A percentile compares a stretch with the other conserved stretches of the same genome.
phyloP scores from a whole-genome alignment of 2,329 filamentous ascomycete genomes.

The Thelonectria rubi region DNA sequence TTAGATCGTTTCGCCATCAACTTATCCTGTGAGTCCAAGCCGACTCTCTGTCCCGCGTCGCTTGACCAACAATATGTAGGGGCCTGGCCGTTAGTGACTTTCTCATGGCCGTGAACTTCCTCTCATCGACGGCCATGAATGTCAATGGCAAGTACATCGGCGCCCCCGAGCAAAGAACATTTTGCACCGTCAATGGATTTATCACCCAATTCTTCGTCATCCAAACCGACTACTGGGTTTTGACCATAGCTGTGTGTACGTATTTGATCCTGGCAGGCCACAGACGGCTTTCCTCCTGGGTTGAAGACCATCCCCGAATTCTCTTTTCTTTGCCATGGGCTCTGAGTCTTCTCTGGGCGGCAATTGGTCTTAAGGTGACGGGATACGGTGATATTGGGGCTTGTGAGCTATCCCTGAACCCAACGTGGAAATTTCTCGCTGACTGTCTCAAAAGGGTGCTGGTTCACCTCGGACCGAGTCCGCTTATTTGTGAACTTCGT shows the following conservation, averaged over 20 bases:
- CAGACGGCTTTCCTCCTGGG: constrained; percentile 3
- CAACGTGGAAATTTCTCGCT: background rate
- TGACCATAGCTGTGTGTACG: constrained; percentile 11
- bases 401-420: background rate
- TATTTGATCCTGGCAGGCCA: constrained; percentile 20
- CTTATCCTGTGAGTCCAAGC: constrained; percentile 20
- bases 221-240: constrained; percentile 23
- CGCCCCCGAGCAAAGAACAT: constrained; percentile 12
- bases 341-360: constrained; percentile 14
- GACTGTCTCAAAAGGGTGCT: constrained; percentile 14
- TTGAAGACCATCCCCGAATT: constrained; percentile 4
- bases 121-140: constrained; percentile 16
- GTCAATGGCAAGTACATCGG: constrained; percentile 7
- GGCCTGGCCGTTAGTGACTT: constrained; percentile 19
- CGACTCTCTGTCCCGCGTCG: no score
- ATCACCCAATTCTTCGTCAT: constrained; percentile 20
- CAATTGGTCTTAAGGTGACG: constrained; percentile 8
- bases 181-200: constrained; percentile 19
- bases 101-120: constrained; percentile 20
- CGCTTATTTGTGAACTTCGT: constrained; percentile 18
- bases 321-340: constrained; percentile 11
- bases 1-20: constrained; percentile 21
- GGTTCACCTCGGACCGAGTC: constrained; percentile 22
- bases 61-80: constrained; percentile 3
- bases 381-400: constrained; percentile 22